Evolutionary conservation across 2,329 filamentous ascomycete species (phyloP).

Genomic region (Aspergillus versicolor): DNA sequence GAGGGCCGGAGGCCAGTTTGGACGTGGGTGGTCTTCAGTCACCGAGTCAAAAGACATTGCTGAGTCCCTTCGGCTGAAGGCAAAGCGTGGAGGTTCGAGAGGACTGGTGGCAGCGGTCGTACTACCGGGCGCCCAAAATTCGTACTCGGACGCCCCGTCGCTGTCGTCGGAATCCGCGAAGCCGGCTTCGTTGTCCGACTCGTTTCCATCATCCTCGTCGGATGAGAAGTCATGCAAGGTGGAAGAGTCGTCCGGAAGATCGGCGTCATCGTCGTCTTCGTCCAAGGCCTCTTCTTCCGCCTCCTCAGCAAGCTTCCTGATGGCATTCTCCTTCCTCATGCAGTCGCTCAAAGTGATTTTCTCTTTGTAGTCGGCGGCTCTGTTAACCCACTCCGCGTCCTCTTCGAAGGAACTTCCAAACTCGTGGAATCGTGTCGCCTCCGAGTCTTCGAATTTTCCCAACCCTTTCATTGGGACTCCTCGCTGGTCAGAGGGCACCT

Average conservation of each 20-base stretch:
- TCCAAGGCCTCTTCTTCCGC: constrained; percentile 86
- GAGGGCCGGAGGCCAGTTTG: constrained; percentile 31
- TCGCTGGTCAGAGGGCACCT: constrained; percentile 19
- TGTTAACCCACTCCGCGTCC: constrained; percentile 89
- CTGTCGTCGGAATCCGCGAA: constrained; percentile 70
- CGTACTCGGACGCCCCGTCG: constrained; percentile 62
- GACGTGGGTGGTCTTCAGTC: constrained; percentile 28
- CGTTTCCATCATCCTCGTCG: constrained; percentile 68
- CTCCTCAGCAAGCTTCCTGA: constrained; percentile 82
- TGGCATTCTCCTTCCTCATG: constrained; percentile 82
- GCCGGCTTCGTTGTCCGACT: constrained; percentile 75
- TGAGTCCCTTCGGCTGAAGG: constrained; percentile 48
- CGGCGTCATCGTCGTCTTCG: constrained; percentile 56
- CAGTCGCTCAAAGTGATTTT: constrained; percentile 89
- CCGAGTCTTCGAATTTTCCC: constrained; percentile 42
- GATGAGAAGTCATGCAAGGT: constrained; percentile 49
- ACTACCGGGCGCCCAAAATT: constrained; percentile 60
- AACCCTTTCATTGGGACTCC: constrained; percentile 37
- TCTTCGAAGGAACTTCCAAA: constrained; percentile 81
- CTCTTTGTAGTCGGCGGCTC: constrained; percentile 60
- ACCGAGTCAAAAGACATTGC: constrained; percentile 56
- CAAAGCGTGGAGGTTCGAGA: constrained; percentile 50
- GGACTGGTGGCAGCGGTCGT: constrained; percentile 53
- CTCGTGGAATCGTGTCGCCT: constrained; percentile 70
- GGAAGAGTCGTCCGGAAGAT: constrained; percentile 65